A percentile compares a stretch with the other conserved stretches of the same genome.
Evolutionary conservation across 768 basidiomycete species (phyloP).

Genomic region (Butyriboletus loyo): DNA sequence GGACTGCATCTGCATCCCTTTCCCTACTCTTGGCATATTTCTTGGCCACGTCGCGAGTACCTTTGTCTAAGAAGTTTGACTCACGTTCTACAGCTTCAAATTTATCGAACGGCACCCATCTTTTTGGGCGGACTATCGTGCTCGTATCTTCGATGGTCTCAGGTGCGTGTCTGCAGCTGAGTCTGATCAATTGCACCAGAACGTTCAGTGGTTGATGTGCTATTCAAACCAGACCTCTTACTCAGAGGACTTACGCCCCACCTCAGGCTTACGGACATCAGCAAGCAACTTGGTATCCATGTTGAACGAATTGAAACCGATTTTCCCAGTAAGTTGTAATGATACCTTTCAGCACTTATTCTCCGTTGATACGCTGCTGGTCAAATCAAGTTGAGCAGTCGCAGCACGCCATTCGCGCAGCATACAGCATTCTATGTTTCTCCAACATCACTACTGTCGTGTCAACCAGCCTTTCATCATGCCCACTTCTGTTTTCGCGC

Average conservation of each 20-base stretch:
- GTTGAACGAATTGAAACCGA: constrained; percentile 82
- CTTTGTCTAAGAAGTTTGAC: not conserved
- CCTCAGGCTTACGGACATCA: constrained; percentile 66
- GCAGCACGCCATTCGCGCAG: not conserved
- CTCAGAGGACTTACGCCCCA: constrained; percentile 79
- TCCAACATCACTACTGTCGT: not conserved
- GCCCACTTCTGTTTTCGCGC: not conserved
- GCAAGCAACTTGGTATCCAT: constrained; percentile 69
- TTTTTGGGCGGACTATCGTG: constrained; percentile 74
- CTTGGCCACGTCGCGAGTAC: not conserved
- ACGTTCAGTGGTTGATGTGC: constrained; percentile 1
- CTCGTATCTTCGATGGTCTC: constrained; percentile 85
- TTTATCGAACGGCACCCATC: constrained; percentile 75
- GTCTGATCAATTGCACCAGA: not conserved
- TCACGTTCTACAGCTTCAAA: not conserved
- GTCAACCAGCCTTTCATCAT: not conserved
- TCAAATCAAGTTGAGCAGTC: not conserved
- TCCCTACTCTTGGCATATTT: constrained; percentile 6
- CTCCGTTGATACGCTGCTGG: not conserved
- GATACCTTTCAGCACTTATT: not conserved
- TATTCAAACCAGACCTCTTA: constrained; percentile 68
- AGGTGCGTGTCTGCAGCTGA: constrained; percentile 4
- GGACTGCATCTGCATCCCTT: constrained; percentile 1
- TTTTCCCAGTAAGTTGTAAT: constrained; percentile 67
- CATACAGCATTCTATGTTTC: not conserved